A percentile compares a stretch with the other conserved stretches of the same genome.
Conservation (phyloP, 805 yeast species). For the Candida ovalis region DNA sequence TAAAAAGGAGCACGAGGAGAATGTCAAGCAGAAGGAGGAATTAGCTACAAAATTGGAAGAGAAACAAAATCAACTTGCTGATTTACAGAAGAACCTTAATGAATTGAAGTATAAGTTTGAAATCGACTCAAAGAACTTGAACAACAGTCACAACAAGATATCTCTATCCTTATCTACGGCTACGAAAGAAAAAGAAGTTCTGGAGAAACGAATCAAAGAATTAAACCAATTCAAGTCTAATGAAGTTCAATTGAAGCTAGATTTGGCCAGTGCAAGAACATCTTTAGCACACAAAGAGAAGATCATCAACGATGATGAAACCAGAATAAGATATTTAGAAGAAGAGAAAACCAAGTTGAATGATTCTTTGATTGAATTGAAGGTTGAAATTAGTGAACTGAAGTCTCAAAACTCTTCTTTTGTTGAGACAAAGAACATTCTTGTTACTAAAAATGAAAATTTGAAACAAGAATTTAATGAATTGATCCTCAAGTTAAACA, state of each 20-base stretch:
- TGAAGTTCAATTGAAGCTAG: constrained; percentile 45
- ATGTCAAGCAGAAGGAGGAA: constrained; percentile 9
- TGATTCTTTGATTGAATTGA: constrained; percentile 36
- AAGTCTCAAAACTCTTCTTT: constrained; percentile 33
- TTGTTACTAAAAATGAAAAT: constrained; percentile 41
- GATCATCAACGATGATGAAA: constrained; percentile 35
- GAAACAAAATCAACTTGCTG: constrained; percentile 16
- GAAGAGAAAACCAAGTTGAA: constrained; percentile 38
- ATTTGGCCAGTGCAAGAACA: constrained; percentile 43
- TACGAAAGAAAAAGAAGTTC: constrained; percentile 34
- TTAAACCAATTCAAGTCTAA: constrained; percentile 35
- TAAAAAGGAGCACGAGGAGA: constrained; percentile 3
- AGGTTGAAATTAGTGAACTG: constrained; percentile 39
- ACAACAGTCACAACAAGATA: constrained; percentile 29
- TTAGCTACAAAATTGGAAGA: constrained; percentile 16
- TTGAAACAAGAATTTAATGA: constrained; percentile 30
- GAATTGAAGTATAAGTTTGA: constrained; percentile 16
- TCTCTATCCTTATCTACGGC: constrained; percentile 28
- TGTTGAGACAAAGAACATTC: constrained; percentile 36
- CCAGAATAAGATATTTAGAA: constrained; percentile 34
- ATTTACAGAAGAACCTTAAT: constrained; percentile 14
- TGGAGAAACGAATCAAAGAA: constrained; percentile 31
- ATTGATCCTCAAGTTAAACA: constrained; percentile 36
- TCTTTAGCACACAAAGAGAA: constrained; percentile 44
- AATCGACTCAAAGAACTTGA: constrained; percentile 22